phyloP scores from a whole-genome alignment of 148 eudicot species.

The Cornus kousa region DNA sequence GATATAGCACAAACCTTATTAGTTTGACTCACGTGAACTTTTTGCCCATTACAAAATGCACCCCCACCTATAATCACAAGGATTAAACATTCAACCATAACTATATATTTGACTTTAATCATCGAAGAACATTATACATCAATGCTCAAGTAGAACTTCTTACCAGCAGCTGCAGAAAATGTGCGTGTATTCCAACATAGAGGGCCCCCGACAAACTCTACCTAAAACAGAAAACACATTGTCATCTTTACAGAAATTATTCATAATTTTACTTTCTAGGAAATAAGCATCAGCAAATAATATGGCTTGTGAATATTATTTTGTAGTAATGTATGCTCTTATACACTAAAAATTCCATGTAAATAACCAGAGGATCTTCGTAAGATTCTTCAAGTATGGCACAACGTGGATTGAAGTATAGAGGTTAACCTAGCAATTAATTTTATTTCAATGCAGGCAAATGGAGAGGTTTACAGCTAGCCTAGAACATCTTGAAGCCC shows the following conservation, averaged over 20 bases:
- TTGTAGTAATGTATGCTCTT: neutral
- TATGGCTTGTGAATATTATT: neutral
- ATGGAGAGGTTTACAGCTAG: too few relatives aligned
- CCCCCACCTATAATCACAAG: conserved; percentile 68
- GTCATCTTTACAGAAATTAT: conserved; percentile 11
- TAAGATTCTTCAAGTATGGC: too few relatives aligned
- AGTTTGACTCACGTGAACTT: conserved; percentile 67
- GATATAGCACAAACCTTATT: conserved; percentile 51
- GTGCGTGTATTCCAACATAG: conserved; percentile 97
- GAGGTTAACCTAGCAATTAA: too few relatives aligned
- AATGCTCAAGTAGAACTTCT: conserved; percentile 18
- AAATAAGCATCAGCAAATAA: neutral
- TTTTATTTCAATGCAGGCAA: too few relatives aligned
- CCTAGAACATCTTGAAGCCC: too few relatives aligned
- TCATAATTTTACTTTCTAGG: neutral
- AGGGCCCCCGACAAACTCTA: conserved; percentile 98
- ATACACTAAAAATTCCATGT: neutral
- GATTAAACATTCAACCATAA: neutral
- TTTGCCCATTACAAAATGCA: conserved; percentile 88
- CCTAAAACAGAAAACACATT: conserved; percentile 41
- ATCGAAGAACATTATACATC: conserved; percentile 4
- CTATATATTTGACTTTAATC: neutral
- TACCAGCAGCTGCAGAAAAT: conserved; percentile 93
- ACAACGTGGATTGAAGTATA: too few relatives aligned
- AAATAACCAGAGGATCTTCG: neutral